Conservation (phyloP, 2,329 filamentous ascomycete species). For the Zymoseptoria pseudotritici region DNA sequence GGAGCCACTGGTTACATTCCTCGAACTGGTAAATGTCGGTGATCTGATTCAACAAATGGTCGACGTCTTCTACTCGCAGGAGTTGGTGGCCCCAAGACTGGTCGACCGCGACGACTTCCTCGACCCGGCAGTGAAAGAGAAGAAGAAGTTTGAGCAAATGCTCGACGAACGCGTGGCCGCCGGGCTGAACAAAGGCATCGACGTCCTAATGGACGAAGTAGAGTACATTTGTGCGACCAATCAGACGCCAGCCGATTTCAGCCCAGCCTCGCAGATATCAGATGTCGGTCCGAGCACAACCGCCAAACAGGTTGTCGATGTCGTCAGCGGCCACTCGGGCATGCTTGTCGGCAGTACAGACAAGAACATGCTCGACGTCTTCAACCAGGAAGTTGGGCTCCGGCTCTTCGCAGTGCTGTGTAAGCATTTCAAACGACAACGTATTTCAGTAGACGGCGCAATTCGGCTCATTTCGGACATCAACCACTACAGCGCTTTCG, state of each 20-base stretch:
- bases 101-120: conserved; percentile 92
- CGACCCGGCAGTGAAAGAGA: conserved; percentile 82
- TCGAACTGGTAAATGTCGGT: conserved; percentile 95
- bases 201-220: conserved; percentile 96
- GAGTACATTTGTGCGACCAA: conserved; percentile 89
- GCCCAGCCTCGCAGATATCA: conserved; percentile 50
- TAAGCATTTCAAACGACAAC: conserved; percentile 95
- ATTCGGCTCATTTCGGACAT: conserved; percentile 93
- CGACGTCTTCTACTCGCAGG: conserved; percentile 96
- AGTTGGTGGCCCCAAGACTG: conserved; percentile 73
- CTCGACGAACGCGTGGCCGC: conserved; percentile 93
- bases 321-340: conserved; percentile 79
- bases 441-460: conserved; percentile 80
- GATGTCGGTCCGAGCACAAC: conserved; percentile 72
- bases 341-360: conserved; percentile 95
- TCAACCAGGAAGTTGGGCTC: conserved; percentile 94
- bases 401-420: conserved; percentile 86
- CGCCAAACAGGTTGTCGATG: conserved; percentile 70
- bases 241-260: conserved; percentile 82
- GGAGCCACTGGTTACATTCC: conserved; percentile 85
- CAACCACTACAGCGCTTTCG: conserved; percentile 84
- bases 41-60: conserved; percentile 98
- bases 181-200: conserved; percentile 93
- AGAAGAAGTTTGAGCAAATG: conserved; percentile 99
- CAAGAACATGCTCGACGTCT: conserved; percentile 96